A percentile compares a stretch with the other conserved stretches of the same genome.
Evolutionary conservation across 2,329 filamentous ascomycete species (phyloP).

Genomic region (Penicillium frequentans): DNA sequence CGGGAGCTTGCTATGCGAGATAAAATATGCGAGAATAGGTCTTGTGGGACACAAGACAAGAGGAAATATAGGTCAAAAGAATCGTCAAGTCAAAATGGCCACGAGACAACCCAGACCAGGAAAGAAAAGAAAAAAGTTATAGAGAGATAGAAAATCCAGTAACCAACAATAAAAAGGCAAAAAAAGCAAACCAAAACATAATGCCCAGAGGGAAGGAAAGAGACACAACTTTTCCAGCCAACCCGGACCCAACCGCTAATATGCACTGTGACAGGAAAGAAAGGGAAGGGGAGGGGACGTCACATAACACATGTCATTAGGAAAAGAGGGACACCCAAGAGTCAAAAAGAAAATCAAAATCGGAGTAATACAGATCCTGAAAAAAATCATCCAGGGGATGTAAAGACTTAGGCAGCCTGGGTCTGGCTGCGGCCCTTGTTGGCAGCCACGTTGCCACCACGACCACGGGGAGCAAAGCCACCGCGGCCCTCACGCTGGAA

Average conservation of each 20-base stretch:
- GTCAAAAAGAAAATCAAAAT: constrained; percentile 23
- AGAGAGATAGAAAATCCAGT: constrained; percentile 9
- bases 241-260: constrained; percentile 40
- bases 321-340: constrained; percentile 16
- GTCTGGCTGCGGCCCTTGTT: constrained; percentile 49
- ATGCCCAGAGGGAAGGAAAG: constrained; percentile 31
- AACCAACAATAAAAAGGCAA: constrained; percentile 19
- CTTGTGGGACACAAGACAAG: constrained; percentile 10
- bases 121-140: constrained; percentile 10
- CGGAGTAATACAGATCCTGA: constrained; percentile 40
- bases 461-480: constrained; percentile 62
- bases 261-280: constrained; percentile 39
- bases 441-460: constrained; percentile 58
- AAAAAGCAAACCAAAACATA: constrained; percentile 17
- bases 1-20: constrained; percentile 41
- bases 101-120: constrained; percentile 13
- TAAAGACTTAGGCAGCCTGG: constrained; percentile 41
- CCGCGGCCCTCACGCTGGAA: constrained; percentile 71
- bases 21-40: constrained; percentile 24
- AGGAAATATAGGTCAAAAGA: constrained; percentile 26
- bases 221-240: constrained; percentile 37
- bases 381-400: constrained; percentile 17
- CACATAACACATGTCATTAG: constrained; percentile 45
- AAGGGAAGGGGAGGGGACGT: constrained; percentile 17
- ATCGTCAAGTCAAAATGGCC: constrained; percentile 14